Evolutionary conservation across 2,329 filamentous ascomycete species (phyloP).

Genomic region (Verruconis gallopava): DNA sequence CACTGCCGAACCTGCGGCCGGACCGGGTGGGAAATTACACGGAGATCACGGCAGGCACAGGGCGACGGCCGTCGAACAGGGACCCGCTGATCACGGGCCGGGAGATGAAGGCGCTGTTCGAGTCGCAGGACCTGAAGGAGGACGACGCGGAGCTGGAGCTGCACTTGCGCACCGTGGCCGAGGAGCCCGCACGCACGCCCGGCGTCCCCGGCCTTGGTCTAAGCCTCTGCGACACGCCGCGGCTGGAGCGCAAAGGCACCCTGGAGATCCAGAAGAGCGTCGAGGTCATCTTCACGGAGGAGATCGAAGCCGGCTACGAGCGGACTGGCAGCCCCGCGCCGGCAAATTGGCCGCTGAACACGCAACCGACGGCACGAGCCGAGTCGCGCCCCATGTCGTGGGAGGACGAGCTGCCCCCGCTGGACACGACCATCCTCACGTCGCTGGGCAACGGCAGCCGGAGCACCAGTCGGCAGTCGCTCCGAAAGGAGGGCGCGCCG

Average conservation of each 20-base stretch:
- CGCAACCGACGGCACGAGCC: too few relatives aligned
- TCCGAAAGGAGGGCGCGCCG: too few relatives aligned
- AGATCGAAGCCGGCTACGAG: too few relatives aligned
- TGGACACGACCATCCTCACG: too few relatives aligned
- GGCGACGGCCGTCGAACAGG: not conserved
- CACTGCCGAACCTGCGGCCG: conserved; percentile 2
- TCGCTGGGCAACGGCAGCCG: too few relatives aligned
- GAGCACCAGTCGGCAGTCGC: too few relatives aligned
- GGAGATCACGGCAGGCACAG: not conserved
- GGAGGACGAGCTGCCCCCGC: too few relatives aligned
- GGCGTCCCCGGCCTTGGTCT: not conserved
- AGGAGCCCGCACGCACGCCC: not conserved
- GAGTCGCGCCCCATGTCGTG: too few relatives aligned
- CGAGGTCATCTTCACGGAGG: conserved; percentile 2
- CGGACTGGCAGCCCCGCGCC: not conserved
- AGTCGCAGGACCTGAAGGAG: not conserved
- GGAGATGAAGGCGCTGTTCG: not conserved
- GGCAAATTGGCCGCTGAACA: not conserved
- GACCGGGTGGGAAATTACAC: conserved; percentile 5
- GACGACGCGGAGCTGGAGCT: not conserved
- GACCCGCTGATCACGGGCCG: not conserved
- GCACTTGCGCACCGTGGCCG: not conserved
- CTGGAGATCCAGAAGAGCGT: conserved; percentile 7
- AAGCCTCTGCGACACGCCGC: not conserved
- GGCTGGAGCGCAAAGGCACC: not conserved